Evolutionary conservation across 2,329 filamentous ascomycete genomes (phyloP), one percentile per base, ranked within the genome.

Genomic region (Colletotrichum sp.): DNA sequence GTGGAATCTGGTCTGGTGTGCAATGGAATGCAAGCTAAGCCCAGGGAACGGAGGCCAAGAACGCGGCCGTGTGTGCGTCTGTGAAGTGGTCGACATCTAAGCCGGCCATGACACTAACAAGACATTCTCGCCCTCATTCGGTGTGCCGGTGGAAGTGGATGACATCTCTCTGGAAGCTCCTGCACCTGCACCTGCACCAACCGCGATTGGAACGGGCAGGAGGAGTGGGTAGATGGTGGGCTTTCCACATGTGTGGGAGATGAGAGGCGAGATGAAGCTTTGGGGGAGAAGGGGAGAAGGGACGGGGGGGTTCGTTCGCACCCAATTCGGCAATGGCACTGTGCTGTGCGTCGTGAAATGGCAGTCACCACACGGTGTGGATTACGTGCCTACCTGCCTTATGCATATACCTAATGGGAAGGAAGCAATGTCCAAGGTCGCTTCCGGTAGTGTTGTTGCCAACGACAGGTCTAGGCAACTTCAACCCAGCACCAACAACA

Each of bases 181-280:
- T 48, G 36, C 34, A n/a, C 22, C 22, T 26, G 30, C 34, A n/a
- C n/a, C 22, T 26, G 28, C 32, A 68, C 30, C 32, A 48, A 30
- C 12, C 15, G 36, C 32, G 39, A 36, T 16, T 18, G 24, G n/a
- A 65, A 57, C 44, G 70, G 48, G 48, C 28, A 67, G 32, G 16
- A 26, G 36, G 60, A 66, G 13, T 30, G 39, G 18, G 24, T 66
- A 34, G 44, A 13, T 22, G 44, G 59, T 52, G 39, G 36, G 28
- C 30, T 63, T 52, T 52, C 28, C 48, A 62, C 59, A 55, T 28
- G 32, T 15, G 59, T 64, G 48, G 48, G 28, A 66, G 52, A 39
- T 28, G 68, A 72, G 36, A 74, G 59, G 71, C 59, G 44, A 60
- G 60, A 71, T 62, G 68, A 60, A 66, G 36, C 52, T 63, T 62